A percentile compares a stretch with the other conserved stretches of the same genome.
Evolutionary conservation across 2,329 filamentous ascomycete species (phyloP).

Genomic region (Annulohypoxylon truncatum): DNA sequence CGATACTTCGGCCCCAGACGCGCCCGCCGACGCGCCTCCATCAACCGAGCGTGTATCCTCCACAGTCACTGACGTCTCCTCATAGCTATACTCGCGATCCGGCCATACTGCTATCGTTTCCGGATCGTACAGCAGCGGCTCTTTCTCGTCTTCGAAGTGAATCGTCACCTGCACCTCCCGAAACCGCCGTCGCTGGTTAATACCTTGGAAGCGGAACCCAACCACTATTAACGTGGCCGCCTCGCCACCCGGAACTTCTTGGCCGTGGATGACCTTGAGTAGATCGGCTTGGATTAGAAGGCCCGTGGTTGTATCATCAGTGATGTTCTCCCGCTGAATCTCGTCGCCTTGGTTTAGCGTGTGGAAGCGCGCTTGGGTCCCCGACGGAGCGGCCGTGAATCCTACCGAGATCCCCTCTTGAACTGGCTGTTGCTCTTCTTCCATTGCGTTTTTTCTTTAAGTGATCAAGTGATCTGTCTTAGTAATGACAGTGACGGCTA

Average conservation of each 20-base stretch:
- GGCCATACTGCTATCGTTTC: not conserved
- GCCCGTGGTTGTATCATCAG: not conserved
- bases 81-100: not conserved
- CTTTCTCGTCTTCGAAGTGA: not conserved
- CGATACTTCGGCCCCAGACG: too few relatives aligned
- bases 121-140: not conserved
- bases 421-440: too few relatives aligned
- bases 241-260: not conserved
- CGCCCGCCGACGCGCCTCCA: too few relatives aligned
- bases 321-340: not conserved
- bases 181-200: not conserved
- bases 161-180: not conserved
- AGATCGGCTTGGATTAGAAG: not conserved
- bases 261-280: not conserved
- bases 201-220: not conserved
- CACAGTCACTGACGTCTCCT: not conserved
- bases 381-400: too few relatives aligned
- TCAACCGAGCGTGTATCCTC: too few relatives aligned
- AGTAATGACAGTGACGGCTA: too few relatives aligned
- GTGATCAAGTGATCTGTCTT: too few relatives aligned
- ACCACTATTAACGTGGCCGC: not conserved
- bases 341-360: not conserved
- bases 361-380: too few relatives aligned
- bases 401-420: too few relatives aligned
- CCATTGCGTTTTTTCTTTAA: too few relatives aligned